Base-by-base conservation (phyloP, 164 flowering plant genomes). In the Aristolochia californica region DNA sequence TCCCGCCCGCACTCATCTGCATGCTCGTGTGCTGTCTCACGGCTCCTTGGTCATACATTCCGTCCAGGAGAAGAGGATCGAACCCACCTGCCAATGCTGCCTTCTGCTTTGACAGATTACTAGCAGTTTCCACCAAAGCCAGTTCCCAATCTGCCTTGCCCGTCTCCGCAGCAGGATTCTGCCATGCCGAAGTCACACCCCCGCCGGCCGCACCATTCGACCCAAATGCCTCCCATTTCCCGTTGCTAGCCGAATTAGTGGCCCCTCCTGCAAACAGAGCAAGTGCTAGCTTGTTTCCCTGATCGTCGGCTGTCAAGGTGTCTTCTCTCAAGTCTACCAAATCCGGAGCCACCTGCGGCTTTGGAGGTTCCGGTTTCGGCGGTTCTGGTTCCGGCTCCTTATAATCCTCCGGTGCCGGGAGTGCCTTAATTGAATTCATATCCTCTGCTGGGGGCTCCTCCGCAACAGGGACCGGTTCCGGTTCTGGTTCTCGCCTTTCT, bases 141-240 rank as follows among this genome's bases (percentile, higher is more conserved):
- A 80, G 53, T 62, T 88, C 94, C 97, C 97, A 88, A 63, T 86
- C 96, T 11, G 88, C 87, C 57, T 81, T 79, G 34, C 80, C 84
- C 38, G 28, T 40, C 67, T 82, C 86, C 8, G 83, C 85, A 12
- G 88, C 85, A 5, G 89, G 82, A 2, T 73, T 82, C 60, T 79
- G 81, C 88, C 91, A 83, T 2, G 90, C 87, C 1, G 90, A 79
- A 27, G 84, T 78, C 40, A 80, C 72, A 40, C 77, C 80, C 40
- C 82, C 69, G 50, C 77, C 70, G 26, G 62, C 56, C 8, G 60
- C 75, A 5, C 55, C 79, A 61, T 71, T 56, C 0, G 80, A 69
- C 0, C 73, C 68, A 70, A 82, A 78, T n/a, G 86, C 79, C 64
- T 77, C 83, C 88, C 91, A 82, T 7, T 77, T 56, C 14, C 84